Base-by-base conservation (phyloP, 495 filamentous ascomycete genomes). In the Cetradonia linearis region DNA sequence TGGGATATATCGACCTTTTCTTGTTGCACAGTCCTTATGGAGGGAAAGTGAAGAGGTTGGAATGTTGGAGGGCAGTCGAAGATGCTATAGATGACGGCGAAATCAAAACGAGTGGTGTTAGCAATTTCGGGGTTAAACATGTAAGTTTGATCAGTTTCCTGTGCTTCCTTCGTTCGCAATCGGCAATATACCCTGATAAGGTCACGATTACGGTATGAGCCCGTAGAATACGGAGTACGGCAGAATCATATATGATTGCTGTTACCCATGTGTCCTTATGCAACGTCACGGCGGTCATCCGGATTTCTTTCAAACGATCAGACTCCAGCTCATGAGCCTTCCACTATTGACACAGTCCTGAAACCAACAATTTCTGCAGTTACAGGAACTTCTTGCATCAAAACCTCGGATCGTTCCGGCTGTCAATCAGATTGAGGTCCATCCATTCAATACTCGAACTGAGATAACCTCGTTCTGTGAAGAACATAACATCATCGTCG, bases 1-100 rank as follows among this genome's bases (percentile, higher is more conserved):
- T 86, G 14, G 79, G 81, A 0, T 87, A 88, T 70, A 83, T 89
- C 55, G 86, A 89, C 64, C 72, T 91, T 63, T 87, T 85, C 68
- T 73, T 87, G 1, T 70, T 87, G 40, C 86, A 88, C 61, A 80
- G 77, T 55, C 86, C 86, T 0, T 81, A 81, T 47, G 85, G 86
- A 27, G 85, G 86, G 6, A 77, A 72, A 58, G 68, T 75, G 37
- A 81, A 78, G 31, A 70, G 84, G 30, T 64, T 81, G 54, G 81
- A 83, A 25, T 80, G 77, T 58, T 88, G 86, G 84, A 73, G 69
- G 55, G 85, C 85, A 0, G 71, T 88, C 8, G 81, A 84, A 63
- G 85, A 87, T 70, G 82, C 83, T 9, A 77, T 86, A 23, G 71
- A 75, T 5, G 77, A 77, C 7, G 83, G 84, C 0, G 75, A 84